Base-by-base conservation (phyloP, 768 basidiomycete species). In the Pleurotus citrinopileatus region DNA sequence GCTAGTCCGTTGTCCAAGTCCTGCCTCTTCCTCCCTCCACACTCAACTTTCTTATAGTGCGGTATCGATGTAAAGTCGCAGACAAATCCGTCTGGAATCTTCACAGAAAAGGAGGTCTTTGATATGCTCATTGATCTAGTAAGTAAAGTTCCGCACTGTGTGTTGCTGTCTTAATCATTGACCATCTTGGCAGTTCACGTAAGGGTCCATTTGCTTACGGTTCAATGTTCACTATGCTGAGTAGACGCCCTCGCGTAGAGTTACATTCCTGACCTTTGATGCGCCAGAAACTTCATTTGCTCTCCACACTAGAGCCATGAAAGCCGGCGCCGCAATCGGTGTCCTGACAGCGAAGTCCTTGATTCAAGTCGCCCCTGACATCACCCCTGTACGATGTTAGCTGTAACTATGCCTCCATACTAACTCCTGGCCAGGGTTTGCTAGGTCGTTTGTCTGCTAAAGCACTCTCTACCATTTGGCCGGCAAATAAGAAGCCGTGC, bases 11-110 rank as follows among this genome's bases (percentile, higher is more conserved):
- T 23, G 27, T 42, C 17, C 22, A 2, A 13, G 2, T 5, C 19
- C 10, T 36, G 7, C 44, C 34, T 25, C 40, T 22, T 13, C 38
- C n/a, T 7, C 19, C 17, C 5, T 20, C 43, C 20, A 6, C 26
- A 15, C 56, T 57, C 27, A 51, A 47, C 27, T 15, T 13, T 19
- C 34, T 22, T 42, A 2, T 34, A 78, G 76, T 66, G 70, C 42
- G 80, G 79, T 3, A 67, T 81, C 25, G 60, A 71, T 10, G 59
- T 80, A 36, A 82, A 81, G 65, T 78, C 78, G 2, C 66, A 71
- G 38, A 68, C 66, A 25, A 75, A 74, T 29, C 76, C 77, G 2
- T 58, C 59, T 2, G 79, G 79, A 0, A 26, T 74, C 27, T 74
- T 70, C 60, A 80, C 77, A 0, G 75, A 73, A 54, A 67, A 75